Base-by-base conservation (phyloP, 2,329 filamentous ascomycete species). In the Colletotrichum sp. region DNA sequence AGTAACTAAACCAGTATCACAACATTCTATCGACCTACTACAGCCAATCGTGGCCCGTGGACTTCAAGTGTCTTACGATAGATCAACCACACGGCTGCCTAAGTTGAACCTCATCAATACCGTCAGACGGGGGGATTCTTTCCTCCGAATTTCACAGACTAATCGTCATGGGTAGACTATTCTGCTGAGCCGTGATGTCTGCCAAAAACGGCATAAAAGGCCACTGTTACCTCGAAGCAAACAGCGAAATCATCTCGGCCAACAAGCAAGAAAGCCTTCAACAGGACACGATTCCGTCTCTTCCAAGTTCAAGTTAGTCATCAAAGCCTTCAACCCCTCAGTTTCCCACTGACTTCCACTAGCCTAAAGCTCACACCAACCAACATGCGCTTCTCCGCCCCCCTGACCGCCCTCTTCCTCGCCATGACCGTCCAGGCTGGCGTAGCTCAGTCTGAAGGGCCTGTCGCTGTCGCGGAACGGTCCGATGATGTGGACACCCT, bases 371-470 rank as follows among this genome's bases (percentile, higher is more conserved):
- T 21, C 15, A n/a, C 21, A 12, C 4, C 36, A 62, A 24, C 28
- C 28, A 78, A 63, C 28, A 79, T 79, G 78, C 76, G 69, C 26
- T 69, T 78, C 59, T 62, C 64, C 44, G 32, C 34, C 28, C 24
- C 59, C 49, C 5, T 77, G 18, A n/a, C 36, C 21, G n/a, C 71
- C 12, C 8, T 62, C 39, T 52, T 76, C 60, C 52, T 79, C 66
- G 36, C 71, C 34, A 12, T 30, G 26, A 49, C 65, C 18, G 68
- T 49, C 13, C 67, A 39, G 30, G 64, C 49, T 26, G 59, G 71
- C n/a, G 71, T 72, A 28, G 28, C 36, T 30, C 71, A 72, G 44
- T 44, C 59, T 12, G 64, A 55, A 28, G 49, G 62, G 21, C 71
- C 76, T 7, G 26, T 36, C 60, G 68, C 70, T 60, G 15, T 72